A percentile compares a stretch with the other conserved stretches of the same genome.
phyloP scores from a whole-genome alignment of 2,329 filamentous ascomycete genomes.

The Aspergillus quadrilineatus region DNA sequence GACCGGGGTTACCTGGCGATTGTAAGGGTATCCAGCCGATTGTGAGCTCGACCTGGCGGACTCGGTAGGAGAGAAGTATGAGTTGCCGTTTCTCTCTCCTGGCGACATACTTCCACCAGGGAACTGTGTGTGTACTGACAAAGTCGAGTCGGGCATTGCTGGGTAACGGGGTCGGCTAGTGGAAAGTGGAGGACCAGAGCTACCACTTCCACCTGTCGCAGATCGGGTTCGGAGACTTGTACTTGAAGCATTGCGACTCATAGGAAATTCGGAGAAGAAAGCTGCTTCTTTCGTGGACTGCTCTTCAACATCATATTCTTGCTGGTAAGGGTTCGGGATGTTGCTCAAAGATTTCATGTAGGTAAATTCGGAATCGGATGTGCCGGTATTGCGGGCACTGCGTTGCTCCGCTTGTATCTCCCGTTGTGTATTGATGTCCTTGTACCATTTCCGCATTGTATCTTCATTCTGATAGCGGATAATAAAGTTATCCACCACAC shows the following conservation, averaged over 20 bases:
- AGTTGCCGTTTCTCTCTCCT: conserved; percentile 64
- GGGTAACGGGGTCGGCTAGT: conserved; percentile 67
- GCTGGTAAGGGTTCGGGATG: conserved; percentile 78
- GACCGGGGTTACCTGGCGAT: conserved; percentile 68
- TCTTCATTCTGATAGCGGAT: conserved; percentile 93
- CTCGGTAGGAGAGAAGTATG: conserved; percentile 84
- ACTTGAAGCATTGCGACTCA: conserved; percentile 69
- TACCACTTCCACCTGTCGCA: conserved; percentile 62
- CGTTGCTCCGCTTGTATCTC: conserved; percentile 55
- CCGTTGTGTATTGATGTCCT: conserved; percentile 73
- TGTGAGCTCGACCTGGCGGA: conserved; percentile 56
- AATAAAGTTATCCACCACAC: conserved; percentile 93
- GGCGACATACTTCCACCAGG: conserved; percentile 58
- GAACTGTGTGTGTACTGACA: conserved; percentile 68
- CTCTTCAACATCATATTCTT: conserved; percentile 58
- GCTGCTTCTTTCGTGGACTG: conserved; percentile 39
- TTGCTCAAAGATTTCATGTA: conserved; percentile 70
- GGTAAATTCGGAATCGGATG: conserved; percentile 70
- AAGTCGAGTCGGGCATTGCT: conserved; percentile 54
- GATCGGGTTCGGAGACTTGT: conserved; percentile 74
- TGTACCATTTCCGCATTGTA: conserved; percentile 87
- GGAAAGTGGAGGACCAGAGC: conserved; percentile 35
- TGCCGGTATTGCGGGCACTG: conserved; percentile 53
- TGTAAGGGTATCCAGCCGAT: conserved; percentile 73
- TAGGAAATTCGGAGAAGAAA: conserved; percentile 51